Conservation (phyloP, 2,329 filamentous ascomycete species). For the Hypocrella siamensis region DNA sequence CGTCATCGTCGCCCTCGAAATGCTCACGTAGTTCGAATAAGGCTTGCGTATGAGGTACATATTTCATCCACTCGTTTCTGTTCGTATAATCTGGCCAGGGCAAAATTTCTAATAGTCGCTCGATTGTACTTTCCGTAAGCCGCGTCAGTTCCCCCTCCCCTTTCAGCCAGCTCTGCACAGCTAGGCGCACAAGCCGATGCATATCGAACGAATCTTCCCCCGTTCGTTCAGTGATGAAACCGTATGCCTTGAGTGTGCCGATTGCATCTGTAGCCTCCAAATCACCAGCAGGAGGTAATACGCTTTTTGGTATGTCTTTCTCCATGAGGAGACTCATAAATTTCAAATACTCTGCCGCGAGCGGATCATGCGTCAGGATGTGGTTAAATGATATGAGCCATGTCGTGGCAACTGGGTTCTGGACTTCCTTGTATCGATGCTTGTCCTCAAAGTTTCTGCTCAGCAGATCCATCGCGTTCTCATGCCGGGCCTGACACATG, state of each 20-base stretch:
- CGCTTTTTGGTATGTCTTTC: conserved; percentile 12
- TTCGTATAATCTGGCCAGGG: background rate
- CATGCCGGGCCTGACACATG: conserved; percentile 9
- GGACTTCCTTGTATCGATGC: conserved; percentile 9
- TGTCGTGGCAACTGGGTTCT: conserved; percentile 15
- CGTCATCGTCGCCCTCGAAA: background rate
- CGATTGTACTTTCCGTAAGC: background rate
- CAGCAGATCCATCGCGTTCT: conserved; percentile 9
- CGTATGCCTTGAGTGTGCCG: conserved; percentile 12
- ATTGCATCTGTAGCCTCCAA: conserved; percentile 6
- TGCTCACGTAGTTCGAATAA: background rate
- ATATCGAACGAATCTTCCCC: conserved; percentile 10
- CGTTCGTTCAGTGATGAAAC: conserved; percentile 13
- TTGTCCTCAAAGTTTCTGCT: conserved; percentile 15
- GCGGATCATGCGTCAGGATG: conserved; percentile 9
- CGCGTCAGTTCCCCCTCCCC: conserved; percentile 1
- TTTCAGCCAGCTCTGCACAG: conserved; percentile 13
- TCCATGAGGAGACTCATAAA: conserved; percentile 14
- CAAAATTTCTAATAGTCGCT: background rate
- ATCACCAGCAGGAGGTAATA: conserved; percentile 8
- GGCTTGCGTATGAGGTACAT: conserved; percentile 1
- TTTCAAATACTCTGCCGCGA: conserved; percentile 13
- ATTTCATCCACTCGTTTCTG: background rate
- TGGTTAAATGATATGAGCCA: conserved; percentile 19
- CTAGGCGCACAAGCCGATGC: conserved; percentile 15